Conservation (phyloP, 768 basidiomycete species). For the Phlebiopsis flavidoalba region DNA sequence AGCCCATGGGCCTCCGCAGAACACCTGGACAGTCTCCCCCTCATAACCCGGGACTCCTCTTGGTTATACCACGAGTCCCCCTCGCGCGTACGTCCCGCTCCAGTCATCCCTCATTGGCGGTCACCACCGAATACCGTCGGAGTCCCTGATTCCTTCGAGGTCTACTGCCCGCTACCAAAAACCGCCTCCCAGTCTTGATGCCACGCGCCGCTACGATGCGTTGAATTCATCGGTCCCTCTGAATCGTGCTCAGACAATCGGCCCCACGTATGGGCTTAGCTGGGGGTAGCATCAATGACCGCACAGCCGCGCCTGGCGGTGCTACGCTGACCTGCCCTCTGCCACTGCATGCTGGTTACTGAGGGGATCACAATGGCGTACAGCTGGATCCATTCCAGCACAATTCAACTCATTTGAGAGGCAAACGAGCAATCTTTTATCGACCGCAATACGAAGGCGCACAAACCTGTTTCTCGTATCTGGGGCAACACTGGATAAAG, state of each 20-base stretch:
- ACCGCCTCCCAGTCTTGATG: background rate
- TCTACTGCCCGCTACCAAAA: background rate
- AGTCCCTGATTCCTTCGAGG: background rate
- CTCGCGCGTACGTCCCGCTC: background rate
- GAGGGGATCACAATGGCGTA: background rate
- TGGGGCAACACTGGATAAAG: slow-evolving; percentile 9
- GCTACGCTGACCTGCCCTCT: background rate
- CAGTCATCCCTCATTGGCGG: background rate
- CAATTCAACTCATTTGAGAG: background rate
- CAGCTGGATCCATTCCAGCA: background rate
- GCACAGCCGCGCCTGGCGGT: background rate
- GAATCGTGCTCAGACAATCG: background rate
- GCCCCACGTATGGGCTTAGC: background rate
- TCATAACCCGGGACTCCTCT: background rate
- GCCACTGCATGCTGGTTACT: background rate
- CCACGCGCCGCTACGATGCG: background rate
- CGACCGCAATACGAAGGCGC: background rate
- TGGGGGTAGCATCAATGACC: background rate
- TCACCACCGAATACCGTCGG: slow-evolving; percentile 6
- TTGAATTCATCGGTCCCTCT: background rate
- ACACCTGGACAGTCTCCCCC: slow-evolving; percentile 2
- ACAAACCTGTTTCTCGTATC: background rate
- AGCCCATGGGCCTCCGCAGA: slow-evolving; percentile 1
- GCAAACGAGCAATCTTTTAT: background rate
- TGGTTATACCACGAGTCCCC: background rate